A percentile compares a stretch with the other conserved stretches of the same genome.
phyloP scores from a whole-genome alignment of 2,329 filamentous ascomycete genomes.

The Fusarium paranaense region DNA sequence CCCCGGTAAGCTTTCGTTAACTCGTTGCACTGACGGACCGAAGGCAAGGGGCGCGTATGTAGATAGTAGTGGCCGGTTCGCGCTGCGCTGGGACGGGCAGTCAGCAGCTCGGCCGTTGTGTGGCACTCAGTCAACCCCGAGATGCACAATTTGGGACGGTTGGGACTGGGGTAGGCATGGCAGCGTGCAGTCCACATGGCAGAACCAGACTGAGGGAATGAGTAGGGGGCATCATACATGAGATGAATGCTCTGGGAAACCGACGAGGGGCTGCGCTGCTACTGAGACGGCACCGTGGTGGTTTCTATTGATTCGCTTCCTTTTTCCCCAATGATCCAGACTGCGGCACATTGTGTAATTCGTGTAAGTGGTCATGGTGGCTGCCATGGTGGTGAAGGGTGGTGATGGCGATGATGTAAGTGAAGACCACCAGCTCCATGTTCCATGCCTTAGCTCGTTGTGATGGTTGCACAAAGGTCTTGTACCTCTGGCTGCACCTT shows the following conservation, averaged over 20 bases:
- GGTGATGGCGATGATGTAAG: constrained; percentile 38
- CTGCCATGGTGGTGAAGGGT: constrained; percentile 16
- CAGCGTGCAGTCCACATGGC: constrained; percentile 23
- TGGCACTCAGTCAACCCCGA: constrained; percentile 7
- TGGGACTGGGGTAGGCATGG: neutral
- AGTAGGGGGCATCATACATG: neutral
- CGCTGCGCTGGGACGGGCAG: neutral
- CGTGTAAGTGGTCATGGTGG: constrained; percentile 30
- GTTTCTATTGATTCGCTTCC: constrained; percentile 13
- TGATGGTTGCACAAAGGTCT: constrained; percentile 36
- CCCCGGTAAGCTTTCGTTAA: constrained; percentile 26
- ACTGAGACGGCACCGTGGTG: neutral
- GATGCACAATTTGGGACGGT: constrained; percentile 4
- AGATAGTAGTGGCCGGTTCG: constrained; percentile 12
- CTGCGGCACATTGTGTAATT: constrained; percentile 14
- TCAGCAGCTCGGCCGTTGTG: constrained; percentile 19
- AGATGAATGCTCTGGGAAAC: constrained; percentile 8
- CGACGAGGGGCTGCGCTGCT: neutral
- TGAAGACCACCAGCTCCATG: constrained; percentile 34
- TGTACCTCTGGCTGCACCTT: constrained; percentile 14
- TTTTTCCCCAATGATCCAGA: constrained; percentile 10
- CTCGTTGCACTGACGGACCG: constrained; percentile 29
- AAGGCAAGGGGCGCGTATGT: constrained; percentile 14
- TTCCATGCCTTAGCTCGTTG: constrained; percentile 31
- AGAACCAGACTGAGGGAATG: constrained; percentile 5